Base-by-base conservation (phyloP, 352 stramenopile genomes). In the Globisporangium carolinianum region DNA sequence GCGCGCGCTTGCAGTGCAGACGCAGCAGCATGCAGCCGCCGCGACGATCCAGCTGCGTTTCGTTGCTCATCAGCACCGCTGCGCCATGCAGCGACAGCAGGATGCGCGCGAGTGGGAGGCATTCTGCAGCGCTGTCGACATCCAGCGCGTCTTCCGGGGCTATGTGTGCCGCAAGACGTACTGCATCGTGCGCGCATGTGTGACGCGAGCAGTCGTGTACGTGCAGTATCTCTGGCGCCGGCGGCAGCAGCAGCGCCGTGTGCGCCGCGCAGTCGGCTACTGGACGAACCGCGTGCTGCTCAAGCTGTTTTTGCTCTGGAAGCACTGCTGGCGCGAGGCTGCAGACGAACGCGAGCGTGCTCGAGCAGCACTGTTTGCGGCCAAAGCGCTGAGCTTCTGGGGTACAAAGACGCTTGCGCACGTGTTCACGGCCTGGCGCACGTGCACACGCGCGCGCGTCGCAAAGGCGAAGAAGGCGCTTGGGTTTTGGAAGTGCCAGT, bases 401-500 rank as follows among this genome's bases (percentile, higher is more conserved):
- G 66, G 69, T 1, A 69, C 82, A 14, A 79, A 77, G 48, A 77
- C 63, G n/a, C 8, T 91, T 0, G 67, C 46, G 11, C 58, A 61
- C 2, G 50, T 90, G 1, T 85, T 91, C 17, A 17, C 9, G 11
- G 68, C 72, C 0, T 91, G 83, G 83, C 67, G 61, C 37, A 35
- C 68, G 0, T 56, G 68, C 15, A 68, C 84, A 0, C 61, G 65
- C n/a, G 61, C 55, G 12, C 86, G 80, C 45, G 66, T 67, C 14
- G 17, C 64, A 10, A 71, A 73, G 46, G 71, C 72, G 0, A 88
- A 78, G 59, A 86, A 84, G 55, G 79, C 76, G 5, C 55, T 89
- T 3, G 73, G 49, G 1, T 88, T 91, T 51, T 91, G 79, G 78
- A 85, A 83, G 48, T 86, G 70, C 15, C 76, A 89, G 56, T 73